Evolutionary conservation across 768 basidiomycete species (phyloP).

Genomic region (Amanita subjunquillea): DNA sequence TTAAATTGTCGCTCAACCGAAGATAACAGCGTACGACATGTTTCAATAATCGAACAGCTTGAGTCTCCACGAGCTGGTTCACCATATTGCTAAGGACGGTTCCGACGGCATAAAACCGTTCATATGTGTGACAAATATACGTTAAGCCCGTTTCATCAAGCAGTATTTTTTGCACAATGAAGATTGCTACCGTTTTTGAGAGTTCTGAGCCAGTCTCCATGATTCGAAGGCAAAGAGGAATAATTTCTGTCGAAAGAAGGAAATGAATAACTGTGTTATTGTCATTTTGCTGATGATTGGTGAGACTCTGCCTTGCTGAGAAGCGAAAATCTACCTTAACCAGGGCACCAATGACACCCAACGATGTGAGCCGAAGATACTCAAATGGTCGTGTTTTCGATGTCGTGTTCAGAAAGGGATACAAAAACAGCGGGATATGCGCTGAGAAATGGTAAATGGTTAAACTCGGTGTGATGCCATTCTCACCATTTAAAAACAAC

Average conservation of each 20-base stretch:
- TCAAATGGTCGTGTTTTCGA: conserved; percentile 99
- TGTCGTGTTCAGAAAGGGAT: conserved; percentile 98
- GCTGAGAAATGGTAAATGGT: conserved; percentile 60
- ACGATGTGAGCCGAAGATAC: conserved; percentile 95
- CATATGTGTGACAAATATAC: conserved; percentile 99
- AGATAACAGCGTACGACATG: conserved; percentile 98
- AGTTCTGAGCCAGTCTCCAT: conserved; percentile 99
- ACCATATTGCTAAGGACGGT: conserved; percentile 99
- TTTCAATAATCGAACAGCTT: conserved; percentile 91
- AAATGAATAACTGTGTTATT: conserved; percentile 99
- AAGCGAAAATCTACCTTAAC: conserved; percentile 63
- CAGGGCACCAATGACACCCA: conserved; percentile 98
- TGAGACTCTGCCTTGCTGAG: background rate
- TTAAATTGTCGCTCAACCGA: conserved; percentile 88
- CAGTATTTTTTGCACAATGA: conserved; percentile 97
- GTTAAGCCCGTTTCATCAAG: conserved; percentile 96
- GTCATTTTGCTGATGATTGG: conserved; percentile 78
- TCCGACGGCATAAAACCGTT: conserved; percentile 97
- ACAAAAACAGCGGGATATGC: conserved; percentile 96
- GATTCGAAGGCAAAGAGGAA: conserved; percentile 96
- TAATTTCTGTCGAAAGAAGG: conserved; percentile 97
- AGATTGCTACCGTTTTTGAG: conserved; percentile 98
- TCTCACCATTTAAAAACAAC: conserved; percentile 84
- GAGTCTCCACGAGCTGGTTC: conserved; percentile 93
- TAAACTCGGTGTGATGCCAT: background rate